Evolutionary conservation across 768 basidiomycete genomes (phyloP), one percentile per base, ranked within the genome.

Genomic region (Phaffia australis): DNA sequence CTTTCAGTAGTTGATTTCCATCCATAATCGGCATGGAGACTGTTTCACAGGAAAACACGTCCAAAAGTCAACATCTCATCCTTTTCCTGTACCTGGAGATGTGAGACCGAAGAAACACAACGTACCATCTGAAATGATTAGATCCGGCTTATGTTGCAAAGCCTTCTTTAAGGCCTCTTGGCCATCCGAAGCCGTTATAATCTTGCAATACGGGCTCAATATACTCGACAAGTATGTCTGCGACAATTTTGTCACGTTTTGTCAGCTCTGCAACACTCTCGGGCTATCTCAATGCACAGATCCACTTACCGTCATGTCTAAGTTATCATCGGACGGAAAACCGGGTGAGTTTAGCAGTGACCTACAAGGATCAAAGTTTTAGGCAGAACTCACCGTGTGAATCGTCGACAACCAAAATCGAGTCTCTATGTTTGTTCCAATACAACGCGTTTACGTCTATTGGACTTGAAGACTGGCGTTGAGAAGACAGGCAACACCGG

Each of bases 111-210:
- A 11, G 35, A 42, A 42, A 11, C n/a, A n/a, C n/a, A 42, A 42
- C 35, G 11, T 42, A 42, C 35, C 35, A 42, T 42, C 35, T 42
- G 35, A 42, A 42, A 60, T 60, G 3, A 60, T 14, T 14, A 62
- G 29, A 25, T 62, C 60, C 25, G 48, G 48, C 18, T 25, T 25
- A 21, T 1, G 11, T 16, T 62, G 49, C 6, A 50, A 19, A n/a
- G 60, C 60, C 21, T 49, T 48, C 29, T 62, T 18, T 6, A 62
- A 29, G 0, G 23, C 60, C 18, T 62, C 27, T 18, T 52, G 21
- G 11, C 60, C 60, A 25, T 62, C 60, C 6, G 35, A 62, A 30
- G 60, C 60, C 23, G 50, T 30, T 29, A 62, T 30, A 2, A 62
- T 49, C 9, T 5, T 15, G 11, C 60, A 62, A 48, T 62, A 49